These are phyloP conservation scores for Triangularia setosa DNA, from an alignment of 2,329 filamentous ascomycete genomes.

Conservation along the genomic window DNA sequence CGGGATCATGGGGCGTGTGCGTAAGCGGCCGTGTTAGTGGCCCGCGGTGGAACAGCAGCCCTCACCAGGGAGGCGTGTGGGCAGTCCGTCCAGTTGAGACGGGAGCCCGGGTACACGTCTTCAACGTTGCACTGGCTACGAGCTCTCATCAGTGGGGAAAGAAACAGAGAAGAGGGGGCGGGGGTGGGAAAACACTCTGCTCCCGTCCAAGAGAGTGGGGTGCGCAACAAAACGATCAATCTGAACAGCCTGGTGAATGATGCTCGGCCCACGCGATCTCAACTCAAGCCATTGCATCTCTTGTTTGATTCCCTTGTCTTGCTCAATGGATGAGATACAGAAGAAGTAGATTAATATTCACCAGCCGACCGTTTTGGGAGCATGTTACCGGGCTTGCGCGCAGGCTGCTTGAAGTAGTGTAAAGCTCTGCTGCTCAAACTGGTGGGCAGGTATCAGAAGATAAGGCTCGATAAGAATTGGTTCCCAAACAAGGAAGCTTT, in stretches of 20 bases:
- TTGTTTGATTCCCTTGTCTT: background rate
- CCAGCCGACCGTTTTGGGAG: background rate
- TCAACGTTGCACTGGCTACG: constrained; percentile 18
- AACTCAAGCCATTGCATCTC: background rate
- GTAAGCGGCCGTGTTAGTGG: constrained; percentile 18
- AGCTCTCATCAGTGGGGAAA: constrained; percentile 8
- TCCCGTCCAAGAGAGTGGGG: background rate
- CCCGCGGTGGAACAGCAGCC: constrained; percentile 13
- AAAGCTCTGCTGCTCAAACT: background rate
- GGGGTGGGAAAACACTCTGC: constrained; percentile 3
- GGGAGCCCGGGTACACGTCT: constrained; percentile 14
- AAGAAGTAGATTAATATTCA: background rate
- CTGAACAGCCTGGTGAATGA: background rate
- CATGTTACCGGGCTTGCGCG: background rate
- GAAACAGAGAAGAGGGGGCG: constrained; percentile 7
- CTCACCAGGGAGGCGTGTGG: constrained; percentile 19
- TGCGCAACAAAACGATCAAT: constrained; percentile 8
- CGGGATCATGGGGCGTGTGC: constrained; percentile 15
- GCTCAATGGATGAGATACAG: background rate
- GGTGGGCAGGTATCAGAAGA: background rate
- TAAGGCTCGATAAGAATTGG: background rate
- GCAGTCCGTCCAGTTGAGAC: constrained; percentile 6
- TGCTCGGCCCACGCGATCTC: background rate
- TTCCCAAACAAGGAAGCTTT: background rate
- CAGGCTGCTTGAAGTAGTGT: background rate